Conservation (phyloP, 495 filamentous ascomycete species). For the Chaetomium cochliodes region DNA sequence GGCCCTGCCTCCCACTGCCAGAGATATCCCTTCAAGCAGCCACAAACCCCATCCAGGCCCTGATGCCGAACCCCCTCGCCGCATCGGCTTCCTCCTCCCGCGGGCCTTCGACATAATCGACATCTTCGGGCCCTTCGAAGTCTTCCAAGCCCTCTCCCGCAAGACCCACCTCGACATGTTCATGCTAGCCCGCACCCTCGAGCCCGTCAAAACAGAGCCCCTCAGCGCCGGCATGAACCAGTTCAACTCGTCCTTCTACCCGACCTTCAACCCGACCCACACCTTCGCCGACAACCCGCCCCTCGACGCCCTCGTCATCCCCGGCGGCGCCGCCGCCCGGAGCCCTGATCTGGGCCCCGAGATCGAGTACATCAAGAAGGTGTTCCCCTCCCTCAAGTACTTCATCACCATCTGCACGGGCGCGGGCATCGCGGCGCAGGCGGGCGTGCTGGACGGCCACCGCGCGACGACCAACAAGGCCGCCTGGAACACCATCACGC, state of each 20-base stretch:
- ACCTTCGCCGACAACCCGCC: slow-evolving; percentile 40
- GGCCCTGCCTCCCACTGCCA: background rate
- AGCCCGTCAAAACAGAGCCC: slow-evolving; percentile 45
- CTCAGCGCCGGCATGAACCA: slow-evolving; percentile 22
- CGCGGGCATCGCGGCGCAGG: slow-evolving; percentile 42
- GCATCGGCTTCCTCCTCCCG: slow-evolving; percentile 32
- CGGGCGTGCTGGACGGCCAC: slow-evolving; percentile 52
- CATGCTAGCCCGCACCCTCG: slow-evolving; percentile 45
- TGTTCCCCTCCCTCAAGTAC: slow-evolving; percentile 44
- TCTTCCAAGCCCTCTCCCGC: slow-evolving; percentile 51
- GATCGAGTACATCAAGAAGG: slow-evolving; percentile 41
- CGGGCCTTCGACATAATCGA: slow-evolving; percentile 40
- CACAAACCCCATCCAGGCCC: slow-evolving; percentile 1
- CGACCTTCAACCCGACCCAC: slow-evolving; percentile 52
- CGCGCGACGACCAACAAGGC: slow-evolving; percentile 59
- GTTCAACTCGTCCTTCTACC: slow-evolving; percentile 32
- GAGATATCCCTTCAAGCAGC: background rate
- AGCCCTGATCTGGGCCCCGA: slow-evolving; percentile 31
- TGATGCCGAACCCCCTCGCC: slow-evolving; percentile 12
- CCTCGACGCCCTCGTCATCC: slow-evolving; percentile 58
- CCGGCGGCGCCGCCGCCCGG: slow-evolving; percentile 54
- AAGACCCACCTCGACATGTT: slow-evolving; percentile 38
- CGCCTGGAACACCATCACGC: slow-evolving; percentile 46
- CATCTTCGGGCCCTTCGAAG: slow-evolving; percentile 56
- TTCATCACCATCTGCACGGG: slow-evolving; percentile 57